Percentiles rank a stretch among this genome's conserved stretches.
These are phyloP conservation scores for Penicillium sp. DNA, from an alignment of 2,329 filamentous ascomycete species.

Conservation along the genomic window DNA sequence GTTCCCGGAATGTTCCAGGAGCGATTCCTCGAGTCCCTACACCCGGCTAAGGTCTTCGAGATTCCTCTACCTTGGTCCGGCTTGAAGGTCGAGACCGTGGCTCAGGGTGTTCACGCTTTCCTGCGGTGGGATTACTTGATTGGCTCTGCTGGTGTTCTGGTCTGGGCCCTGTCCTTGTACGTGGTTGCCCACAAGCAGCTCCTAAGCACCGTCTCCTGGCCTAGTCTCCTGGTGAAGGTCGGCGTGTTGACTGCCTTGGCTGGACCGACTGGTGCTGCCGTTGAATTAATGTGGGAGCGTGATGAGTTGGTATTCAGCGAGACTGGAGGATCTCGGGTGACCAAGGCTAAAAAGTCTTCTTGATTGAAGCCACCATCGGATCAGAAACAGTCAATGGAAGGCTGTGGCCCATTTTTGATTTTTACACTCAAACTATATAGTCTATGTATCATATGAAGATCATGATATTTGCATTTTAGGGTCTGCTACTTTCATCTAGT, in stretches of 20 bases:
- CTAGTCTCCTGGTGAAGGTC: slow-evolving; percentile 40
- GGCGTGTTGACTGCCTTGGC: slow-evolving; percentile 39
- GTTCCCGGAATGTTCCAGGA: slow-evolving; percentile 41
- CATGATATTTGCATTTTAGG: too few relatives aligned
- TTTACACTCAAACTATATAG: too few relatives aligned
- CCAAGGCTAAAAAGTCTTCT: slow-evolving; percentile 33
- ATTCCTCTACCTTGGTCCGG: slow-evolving; percentile 40
- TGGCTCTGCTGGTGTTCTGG: slow-evolving; percentile 46
- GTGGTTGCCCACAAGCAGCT: slow-evolving; percentile 33
- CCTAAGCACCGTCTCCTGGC: slow-evolving; percentile 29
- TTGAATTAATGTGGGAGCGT: slow-evolving; percentile 55
- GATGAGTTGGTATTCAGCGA: slow-evolving; percentile 50
- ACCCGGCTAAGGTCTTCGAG: slow-evolving; percentile 44
- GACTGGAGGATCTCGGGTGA: slow-evolving; percentile 36
- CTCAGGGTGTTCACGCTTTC: slow-evolving; percentile 50
- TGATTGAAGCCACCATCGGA: slow-evolving; percentile 6
- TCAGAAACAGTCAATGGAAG: too few relatives aligned
- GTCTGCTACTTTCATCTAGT: too few relatives aligned
- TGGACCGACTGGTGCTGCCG: slow-evolving; percentile 51
- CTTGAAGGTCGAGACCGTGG: slow-evolving; percentile 37
- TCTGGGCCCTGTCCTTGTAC: slow-evolving; percentile 52
- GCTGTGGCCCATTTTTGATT: too few relatives aligned
- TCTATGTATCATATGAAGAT: too few relatives aligned
- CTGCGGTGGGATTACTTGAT: slow-evolving; percentile 56
- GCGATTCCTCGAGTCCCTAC: slow-evolving; percentile 38